Percentiles rank a stretch among this genome's conserved stretches.
These are phyloP conservation scores for Clonostachys byssicola DNA, from an alignment of 2,329 filamentous ascomycete species.

Conservation along the genomic window DNA sequence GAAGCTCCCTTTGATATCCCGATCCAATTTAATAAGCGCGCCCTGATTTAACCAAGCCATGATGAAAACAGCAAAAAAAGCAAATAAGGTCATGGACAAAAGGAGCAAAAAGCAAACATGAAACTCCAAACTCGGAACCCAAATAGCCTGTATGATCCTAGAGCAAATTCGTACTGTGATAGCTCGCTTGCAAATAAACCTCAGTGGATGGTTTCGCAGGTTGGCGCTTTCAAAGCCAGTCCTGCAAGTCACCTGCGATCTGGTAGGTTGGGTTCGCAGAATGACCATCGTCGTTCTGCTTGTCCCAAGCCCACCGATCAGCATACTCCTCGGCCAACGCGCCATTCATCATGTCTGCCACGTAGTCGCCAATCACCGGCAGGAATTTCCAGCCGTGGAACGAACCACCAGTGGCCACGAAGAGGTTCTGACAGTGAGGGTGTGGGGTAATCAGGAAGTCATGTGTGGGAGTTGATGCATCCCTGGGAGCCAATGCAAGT, in stretches of 20 bases:
- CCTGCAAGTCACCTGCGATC: conserved; percentile 31
- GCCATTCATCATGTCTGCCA: conserved; percentile 42
- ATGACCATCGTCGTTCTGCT: conserved; percentile 30
- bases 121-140: too few relatives aligned
- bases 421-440: conserved; percentile 43
- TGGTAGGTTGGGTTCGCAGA: conserved; percentile 36
- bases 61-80: too few relatives aligned
- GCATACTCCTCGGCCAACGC: conserved; percentile 28
- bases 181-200: too few relatives aligned
- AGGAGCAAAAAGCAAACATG: too few relatives aligned
- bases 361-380: conserved; percentile 57
- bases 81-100: too few relatives aligned
- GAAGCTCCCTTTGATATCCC: too few relatives aligned
- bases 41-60: too few relatives aligned
- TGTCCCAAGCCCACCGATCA: conserved; percentile 41
- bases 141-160: too few relatives aligned
- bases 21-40: too few relatives aligned
- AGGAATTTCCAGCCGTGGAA: conserved; percentile 65
- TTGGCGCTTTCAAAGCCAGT: conserved; percentile 5
- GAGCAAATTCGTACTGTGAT: too few relatives aligned
- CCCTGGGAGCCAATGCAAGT: conserved; percentile 31
- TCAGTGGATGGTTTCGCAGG: too few relatives aligned
- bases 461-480: conserved; percentile 57
- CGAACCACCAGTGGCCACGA: conserved; percentile 57
- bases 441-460: conserved; percentile 57